A percentile compares a stretch with the other conserved stretches of the same genome.
Conservation (phyloP, 2,329 filamentous ascomycete genomes). For the Dryadomyces quercivorus region DNA sequence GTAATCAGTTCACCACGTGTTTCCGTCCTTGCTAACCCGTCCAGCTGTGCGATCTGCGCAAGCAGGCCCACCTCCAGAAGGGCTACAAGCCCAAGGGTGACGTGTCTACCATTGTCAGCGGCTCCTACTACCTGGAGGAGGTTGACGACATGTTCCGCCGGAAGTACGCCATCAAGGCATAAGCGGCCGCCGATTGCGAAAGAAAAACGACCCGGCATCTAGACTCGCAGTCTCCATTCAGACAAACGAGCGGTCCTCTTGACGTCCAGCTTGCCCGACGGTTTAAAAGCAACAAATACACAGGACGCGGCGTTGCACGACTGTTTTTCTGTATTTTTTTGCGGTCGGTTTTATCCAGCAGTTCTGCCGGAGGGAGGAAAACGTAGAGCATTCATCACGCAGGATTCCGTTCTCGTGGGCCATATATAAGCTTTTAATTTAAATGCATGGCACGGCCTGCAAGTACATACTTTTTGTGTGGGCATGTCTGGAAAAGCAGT, state of each 20-base stretch:
- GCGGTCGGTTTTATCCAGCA: neutral
- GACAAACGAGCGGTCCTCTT: neutral
- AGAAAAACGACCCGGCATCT: neutral
- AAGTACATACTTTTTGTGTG: neutral
- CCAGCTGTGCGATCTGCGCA: conserved; percentile 67
- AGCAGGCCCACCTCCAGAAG: conserved; percentile 76
- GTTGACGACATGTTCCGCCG: conserved; percentile 82
- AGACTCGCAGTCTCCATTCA: neutral
- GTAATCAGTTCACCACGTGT: neutral
- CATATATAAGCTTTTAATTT: neutral
- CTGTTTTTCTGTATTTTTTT: neutral
- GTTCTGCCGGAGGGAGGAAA: neutral
- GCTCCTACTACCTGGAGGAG: conserved; percentile 68
- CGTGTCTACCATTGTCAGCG: conserved; percentile 49
- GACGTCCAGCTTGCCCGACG: neutral
- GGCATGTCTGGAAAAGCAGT: neutral
- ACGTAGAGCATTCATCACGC: neutral
- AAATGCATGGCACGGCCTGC: neutral
- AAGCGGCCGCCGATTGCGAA: conserved; percentile 13
- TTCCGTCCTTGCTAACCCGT: neutral
- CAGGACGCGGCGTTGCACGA: conserved; percentile 1
- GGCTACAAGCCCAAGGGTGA: conserved; percentile 60
- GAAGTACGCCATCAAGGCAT: conserved; percentile 65
- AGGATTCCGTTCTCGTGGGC: neutral
- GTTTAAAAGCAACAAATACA: neutral